phyloP scores from a whole-genome alignment of 2,329 filamentous ascomycete genomes.

The Neophaeococcomyces aloes region DNA sequence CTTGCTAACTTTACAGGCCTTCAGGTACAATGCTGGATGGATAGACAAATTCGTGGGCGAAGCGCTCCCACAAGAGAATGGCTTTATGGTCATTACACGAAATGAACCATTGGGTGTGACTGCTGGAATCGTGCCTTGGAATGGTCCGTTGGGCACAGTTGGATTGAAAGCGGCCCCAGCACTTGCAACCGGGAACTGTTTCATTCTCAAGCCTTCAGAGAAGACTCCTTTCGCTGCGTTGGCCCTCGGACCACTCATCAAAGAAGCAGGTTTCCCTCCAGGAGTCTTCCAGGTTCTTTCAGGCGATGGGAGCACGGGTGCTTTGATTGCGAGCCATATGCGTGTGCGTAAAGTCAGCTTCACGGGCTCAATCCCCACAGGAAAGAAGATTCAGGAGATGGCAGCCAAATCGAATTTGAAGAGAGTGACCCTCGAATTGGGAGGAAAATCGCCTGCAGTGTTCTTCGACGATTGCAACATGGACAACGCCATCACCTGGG shows the following conservation, averaged over 20 bases:
- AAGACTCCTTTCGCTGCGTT: constrained; percentile 43
- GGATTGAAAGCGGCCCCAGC: constrained; percentile 37
- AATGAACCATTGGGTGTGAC: constrained; percentile 30
- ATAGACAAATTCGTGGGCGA: constrained; percentile 33
- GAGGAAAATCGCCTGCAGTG: constrained; percentile 27
- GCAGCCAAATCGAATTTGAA: constrained; percentile 45
- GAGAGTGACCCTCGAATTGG: constrained; percentile 49
- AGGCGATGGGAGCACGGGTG: constrained; percentile 50
- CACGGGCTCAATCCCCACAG: constrained; percentile 49
- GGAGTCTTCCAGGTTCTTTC: constrained; percentile 51
- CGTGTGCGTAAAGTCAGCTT: constrained; percentile 53
- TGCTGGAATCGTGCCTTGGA: constrained; percentile 50
- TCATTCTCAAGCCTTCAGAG: constrained; percentile 48
- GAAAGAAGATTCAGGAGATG: constrained; percentile 49
- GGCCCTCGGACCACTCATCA: constrained; percentile 47
- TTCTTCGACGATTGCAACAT: constrained; percentile 28
- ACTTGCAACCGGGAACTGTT: constrained; percentile 41
- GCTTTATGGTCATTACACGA: constrained; percentile 19
- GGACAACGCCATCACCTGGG: constrained; percentile 25
- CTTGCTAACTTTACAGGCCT: not conserved
- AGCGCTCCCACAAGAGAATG: constrained; percentile 35
- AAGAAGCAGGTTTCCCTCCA: constrained; percentile 46
- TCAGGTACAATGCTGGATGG: constrained; percentile 29
- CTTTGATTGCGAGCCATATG: constrained; percentile 46
- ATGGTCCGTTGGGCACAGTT: constrained; percentile 32